These are phyloP conservation scores for Trifolium repens DNA, from an alignment of 306 rosid species.

Conservation along the genomic window DNA sequence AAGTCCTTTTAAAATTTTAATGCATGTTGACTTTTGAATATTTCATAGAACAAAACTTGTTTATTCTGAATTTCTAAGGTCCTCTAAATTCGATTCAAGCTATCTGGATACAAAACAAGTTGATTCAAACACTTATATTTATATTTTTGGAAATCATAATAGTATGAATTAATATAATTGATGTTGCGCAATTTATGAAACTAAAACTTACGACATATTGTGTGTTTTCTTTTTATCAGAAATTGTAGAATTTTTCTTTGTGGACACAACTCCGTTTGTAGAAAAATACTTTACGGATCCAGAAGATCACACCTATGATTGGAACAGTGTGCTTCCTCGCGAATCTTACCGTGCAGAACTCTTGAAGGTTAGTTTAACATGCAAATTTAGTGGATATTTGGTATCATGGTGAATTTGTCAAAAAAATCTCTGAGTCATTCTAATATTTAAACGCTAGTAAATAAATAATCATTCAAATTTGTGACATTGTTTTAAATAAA, in stretches of 20 bases:
- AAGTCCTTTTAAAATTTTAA: not conserved
- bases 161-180: not conserved
- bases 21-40: not conserved
- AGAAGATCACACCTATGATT: slow-evolving; percentile 57
- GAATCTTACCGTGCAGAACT: slow-evolving; percentile 58
- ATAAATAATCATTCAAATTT: no score
- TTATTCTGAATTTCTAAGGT: no score
- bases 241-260: slow-evolving; percentile 73
- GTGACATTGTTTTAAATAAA: not conserved
- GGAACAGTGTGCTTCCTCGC: slow-evolving; percentile 75
- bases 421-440: no score
- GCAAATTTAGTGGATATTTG: not conserved
- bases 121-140: not conserved
- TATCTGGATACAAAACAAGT: not conserved
- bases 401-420: not conserved
- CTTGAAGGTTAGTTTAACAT: slow-evolving; percentile 53
- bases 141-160: not conserved
- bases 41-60: not conserved
- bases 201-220: not conserved
- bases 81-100: not conserved
- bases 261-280: slow-evolving; percentile 83
- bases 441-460: no score
- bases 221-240: not conserved
- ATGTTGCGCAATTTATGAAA: not conserved
- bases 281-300: slow-evolving; percentile 64